These are phyloP conservation scores for Gaeumannomyces tritici DNA, from an alignment of 2,329 filamentous ascomycete genomes.

Conservation along the genomic window DNA sequence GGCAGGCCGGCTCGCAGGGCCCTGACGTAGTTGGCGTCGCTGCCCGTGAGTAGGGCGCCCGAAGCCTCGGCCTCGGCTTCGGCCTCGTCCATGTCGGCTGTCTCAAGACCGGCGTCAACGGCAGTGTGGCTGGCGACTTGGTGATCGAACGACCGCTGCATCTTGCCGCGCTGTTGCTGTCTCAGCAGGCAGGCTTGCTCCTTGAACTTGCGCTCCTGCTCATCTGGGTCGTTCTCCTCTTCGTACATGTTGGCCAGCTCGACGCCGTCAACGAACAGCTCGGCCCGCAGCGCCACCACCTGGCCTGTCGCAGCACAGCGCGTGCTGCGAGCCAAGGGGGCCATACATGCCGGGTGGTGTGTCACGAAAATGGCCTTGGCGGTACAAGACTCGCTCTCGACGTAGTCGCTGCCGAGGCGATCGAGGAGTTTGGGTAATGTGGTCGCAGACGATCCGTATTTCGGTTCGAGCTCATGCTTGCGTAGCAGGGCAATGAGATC, in stretches of 20 bases:
- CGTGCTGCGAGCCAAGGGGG: conserved; percentile 84
- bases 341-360: conserved; percentile 83
- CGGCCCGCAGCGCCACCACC: conserved; percentile 68
- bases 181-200: conserved; percentile 30
- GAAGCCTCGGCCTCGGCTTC: conserved; percentile 34
- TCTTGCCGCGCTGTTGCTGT: conserved; percentile 9
- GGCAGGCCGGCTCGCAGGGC: conserved; percentile 83
- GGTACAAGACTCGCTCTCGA: conserved; percentile 63
- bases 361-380: conserved; percentile 67
- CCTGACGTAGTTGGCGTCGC: conserved; percentile 76
- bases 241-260: conserved; percentile 97
- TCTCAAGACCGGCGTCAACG: conserved; percentile 18
- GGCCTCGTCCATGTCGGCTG: conserved; percentile 22
- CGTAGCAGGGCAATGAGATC: conserved; percentile 38
- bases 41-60: conserved; percentile 23
- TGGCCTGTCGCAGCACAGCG: conserved; percentile 59
- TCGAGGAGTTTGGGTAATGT: conserved; percentile 68
- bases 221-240: conserved; percentile 88
- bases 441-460: conserved; percentile 37
- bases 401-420: conserved; percentile 61
- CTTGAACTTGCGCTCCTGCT: conserved; percentile 75
- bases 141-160: conserved; percentile 14
- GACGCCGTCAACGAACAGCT: conserved; percentile 73
- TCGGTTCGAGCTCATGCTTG: conserved; percentile 39
- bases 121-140: conserved; percentile 36